These are phyloP conservation scores for Umbelopsis sp. DNA, from an alignment of 192 early-diverging fungal species.

Conservation along the genomic window DNA sequence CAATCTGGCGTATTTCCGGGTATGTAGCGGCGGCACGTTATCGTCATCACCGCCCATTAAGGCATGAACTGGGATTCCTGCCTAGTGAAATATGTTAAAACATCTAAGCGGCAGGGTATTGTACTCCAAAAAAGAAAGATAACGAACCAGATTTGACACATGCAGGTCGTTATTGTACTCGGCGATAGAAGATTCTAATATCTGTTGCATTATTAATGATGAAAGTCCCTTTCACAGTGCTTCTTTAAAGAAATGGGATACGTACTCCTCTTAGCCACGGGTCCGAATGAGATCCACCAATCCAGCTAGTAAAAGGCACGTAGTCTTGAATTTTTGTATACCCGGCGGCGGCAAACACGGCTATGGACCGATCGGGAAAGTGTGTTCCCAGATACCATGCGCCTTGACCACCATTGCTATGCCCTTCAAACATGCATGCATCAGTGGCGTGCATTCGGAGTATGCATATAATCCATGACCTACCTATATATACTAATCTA, in stretches of 20 bases:
- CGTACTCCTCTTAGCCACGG: slow-evolving; percentile 63
- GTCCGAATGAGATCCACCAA: slow-evolving; percentile 65
- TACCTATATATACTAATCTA: slow-evolving; percentile 23
- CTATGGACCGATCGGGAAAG: slow-evolving; percentile 72
- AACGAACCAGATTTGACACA: slow-evolving; percentile 62
- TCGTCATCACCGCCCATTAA: slow-evolving; percentile 65
- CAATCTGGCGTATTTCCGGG: slow-evolving; percentile 61
- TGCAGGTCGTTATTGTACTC: slow-evolving; percentile 80
- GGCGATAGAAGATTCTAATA: slow-evolving; percentile 70
- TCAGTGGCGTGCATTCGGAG: neutral
- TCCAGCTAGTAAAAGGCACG: slow-evolving; percentile 65
- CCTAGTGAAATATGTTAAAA: slow-evolving; percentile 38
- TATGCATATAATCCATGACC: neutral
- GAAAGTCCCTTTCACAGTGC: neutral
- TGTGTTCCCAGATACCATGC: slow-evolving; percentile 74
- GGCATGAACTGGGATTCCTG: slow-evolving; percentile 65
- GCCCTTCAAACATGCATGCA: slow-evolving; percentile 43
- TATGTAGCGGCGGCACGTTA: slow-evolving; percentile 77
- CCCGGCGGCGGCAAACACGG: slow-evolving; percentile 68
- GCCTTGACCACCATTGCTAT: slow-evolving; percentile 82
- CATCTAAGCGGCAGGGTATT: neutral
- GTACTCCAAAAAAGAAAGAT: neutral
- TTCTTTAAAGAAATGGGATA: neutral
- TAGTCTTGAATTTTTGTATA: slow-evolving; percentile 79
- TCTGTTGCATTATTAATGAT: slow-evolving; percentile 28